A percentile compares a stretch with the other conserved stretches of the same genome.
Evolutionary conservation across 495 filamentous ascomycete species (phyloP).

Genomic region (Penicillium daleae): DNA sequence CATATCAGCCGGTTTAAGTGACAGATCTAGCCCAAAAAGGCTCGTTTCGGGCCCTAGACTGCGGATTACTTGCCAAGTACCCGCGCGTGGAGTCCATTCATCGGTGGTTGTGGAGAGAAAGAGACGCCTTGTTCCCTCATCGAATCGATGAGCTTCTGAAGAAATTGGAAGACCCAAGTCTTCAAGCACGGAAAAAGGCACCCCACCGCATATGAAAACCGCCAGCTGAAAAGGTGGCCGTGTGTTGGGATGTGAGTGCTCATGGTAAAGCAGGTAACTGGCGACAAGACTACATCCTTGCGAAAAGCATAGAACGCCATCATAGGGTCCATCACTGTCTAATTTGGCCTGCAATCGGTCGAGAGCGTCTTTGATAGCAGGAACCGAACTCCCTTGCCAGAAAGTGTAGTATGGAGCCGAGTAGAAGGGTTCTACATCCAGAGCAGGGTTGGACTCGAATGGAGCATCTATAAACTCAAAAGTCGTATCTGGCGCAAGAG

Average conservation of each 20-base stretch:
- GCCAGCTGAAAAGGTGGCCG: neutral
- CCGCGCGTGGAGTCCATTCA: neutral
- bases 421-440: neutral
- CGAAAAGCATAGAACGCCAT: neutral
- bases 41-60: neutral
- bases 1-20: neutral
- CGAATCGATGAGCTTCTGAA: neutral
- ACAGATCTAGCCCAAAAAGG: neutral
- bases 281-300: neutral
- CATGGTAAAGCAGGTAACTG: neutral
- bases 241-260: neutral
- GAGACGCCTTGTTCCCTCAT: neutral
- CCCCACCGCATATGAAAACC: neutral
- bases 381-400: neutral
- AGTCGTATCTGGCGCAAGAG: neutral
- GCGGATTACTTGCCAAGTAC: neutral
- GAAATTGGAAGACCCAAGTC: neutral
- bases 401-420: conserved; percentile 4
- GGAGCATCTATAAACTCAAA: neutral
- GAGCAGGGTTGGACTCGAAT: neutral
- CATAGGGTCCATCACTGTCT: neutral
- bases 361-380: neutral
- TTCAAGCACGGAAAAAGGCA: neutral
- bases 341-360: neutral
- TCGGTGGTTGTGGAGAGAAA: neutral